phyloP scores from a whole-genome alignment of 257 asterid species.

The Avicennia marina region DNA sequence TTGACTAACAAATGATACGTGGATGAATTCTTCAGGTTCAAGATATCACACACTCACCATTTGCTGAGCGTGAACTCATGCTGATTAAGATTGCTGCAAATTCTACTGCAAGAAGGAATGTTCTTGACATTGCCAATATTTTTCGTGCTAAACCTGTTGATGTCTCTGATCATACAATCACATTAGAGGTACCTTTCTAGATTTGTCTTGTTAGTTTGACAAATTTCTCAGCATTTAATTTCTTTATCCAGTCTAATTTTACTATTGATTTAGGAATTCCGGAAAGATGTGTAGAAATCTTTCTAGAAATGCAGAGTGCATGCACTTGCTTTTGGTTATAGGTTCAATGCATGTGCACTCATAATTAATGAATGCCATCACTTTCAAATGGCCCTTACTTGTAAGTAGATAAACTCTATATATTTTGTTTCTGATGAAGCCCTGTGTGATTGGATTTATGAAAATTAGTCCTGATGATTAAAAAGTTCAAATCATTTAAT shows the following conservation, averaged over 20 bases:
- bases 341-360: too few species aligned
- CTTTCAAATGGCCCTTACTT: too few species aligned
- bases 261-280: not conserved
- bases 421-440: too few species aligned
- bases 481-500: too few species aligned
- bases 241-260: slow-evolving; percentile 5
- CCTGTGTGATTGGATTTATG: too few species aligned
- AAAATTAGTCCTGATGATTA: too few species aligned
- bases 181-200: slow-evolving; percentile 55
- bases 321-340: too few species aligned
- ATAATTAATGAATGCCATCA: too few species aligned
- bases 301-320: too few species aligned
- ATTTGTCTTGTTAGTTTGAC: not conserved
- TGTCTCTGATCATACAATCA: slow-evolving; percentile 86
- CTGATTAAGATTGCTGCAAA: slow-evolving; percentile 79
- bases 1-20: slow-evolving; percentile 10
- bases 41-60: slow-evolving; percentile 70
- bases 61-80: slow-evolving; percentile 93
- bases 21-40: slow-evolving; percentile 50
- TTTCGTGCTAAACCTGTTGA: slow-evolving; percentile 92
- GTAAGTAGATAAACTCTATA: too few species aligned
- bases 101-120: slow-evolving; percentile 78
- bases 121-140: slow-evolving; percentile 82
- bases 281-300: too few species aligned
- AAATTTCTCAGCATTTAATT: slow-evolving; percentile 5